Base-by-base conservation (phyloP, 2,329 filamentous ascomycete genomes). In the Blumeriella jaapii region DNA sequence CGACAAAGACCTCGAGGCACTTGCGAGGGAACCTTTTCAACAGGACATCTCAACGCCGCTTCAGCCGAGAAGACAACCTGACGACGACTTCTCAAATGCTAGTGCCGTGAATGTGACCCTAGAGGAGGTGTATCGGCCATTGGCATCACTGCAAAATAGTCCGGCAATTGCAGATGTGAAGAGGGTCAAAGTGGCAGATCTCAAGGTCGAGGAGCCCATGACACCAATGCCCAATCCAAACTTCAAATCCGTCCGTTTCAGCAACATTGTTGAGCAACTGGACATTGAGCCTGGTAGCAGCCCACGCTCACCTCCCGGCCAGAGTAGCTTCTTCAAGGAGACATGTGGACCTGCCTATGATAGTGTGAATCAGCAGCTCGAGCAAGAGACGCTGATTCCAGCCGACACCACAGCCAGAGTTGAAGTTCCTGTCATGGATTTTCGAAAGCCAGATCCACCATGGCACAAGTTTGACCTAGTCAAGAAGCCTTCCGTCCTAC, bases 51-150 rank as follows among this genome's bases (percentile, higher is more conserved):
- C 47, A 10, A 49, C 44, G 6, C 44, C 46, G 13, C 12, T 51
- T 14, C 36, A 41, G 29, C 15, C 40, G 15, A 8, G n/a, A 10
- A 8, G 16, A 3, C 4, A n/a, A n/a, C n/a, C n/a, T n/a, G n/a
- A n/a, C n/a, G n/a, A n/a, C n/a, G n/a, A n/a, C n/a, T n/a, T n/a
- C n/a, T n/a, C n/a, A n/a, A n/a, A n/a, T n/a, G n/a, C 12, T 5
- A 63, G 57, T 20, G 70, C 72, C 28, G 66, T 68, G 23, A 61
- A 69, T 5, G 64, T 78, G 10, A 82, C 77, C 44, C 69, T 94
- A 14, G 63, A 69, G 3, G 82, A 93, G 48, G 63, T 95, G 20
- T 51, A 46, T 23, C 37, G 40, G 2, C 39, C 47, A 17, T 30
- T 46, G 5, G 44, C 33, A 17, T 47, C 31, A 28, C 11, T 45